Base-by-base conservation (phyloP, 371 early-diverging fungal genomes). In the Mucor indicus region DNA sequence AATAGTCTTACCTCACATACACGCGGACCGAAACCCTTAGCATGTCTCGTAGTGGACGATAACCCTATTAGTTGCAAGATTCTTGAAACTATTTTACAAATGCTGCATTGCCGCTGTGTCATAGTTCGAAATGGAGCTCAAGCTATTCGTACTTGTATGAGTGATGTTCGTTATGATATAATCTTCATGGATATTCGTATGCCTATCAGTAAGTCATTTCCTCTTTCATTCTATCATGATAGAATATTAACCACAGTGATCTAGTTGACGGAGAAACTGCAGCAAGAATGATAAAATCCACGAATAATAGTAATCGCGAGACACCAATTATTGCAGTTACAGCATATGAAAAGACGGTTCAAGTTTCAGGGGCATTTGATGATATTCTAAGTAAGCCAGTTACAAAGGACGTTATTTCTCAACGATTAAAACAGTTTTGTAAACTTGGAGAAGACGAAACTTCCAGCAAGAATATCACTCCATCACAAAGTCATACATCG, bases 201-300 rank as follows among this genome's bases (percentile, higher is more conserved):
- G 92, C 95, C 95, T 1, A 88, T 92, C 40, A 78, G 89, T 90
- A 83, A 77, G 84, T 79, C 19, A 17, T 22, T 33, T 6, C 39
- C 2, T 17, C 29, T 31, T 13, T 53, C 12, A 35, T 33, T 24
- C 25, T 8, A 35, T 17, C 6, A 23, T 23, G 17, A 11, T 3
- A 32, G 9, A n/a, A 15, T 25, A 36, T 19, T 22, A n/a, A n/a
- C n/a, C n/a, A n/a, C n/a, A n/a, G n/a, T n/a, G n/a, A n/a, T n/a
- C 30, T 69, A 83, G 91, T 95, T 50, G 92, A 91, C 65, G 97
- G 95, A 20, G 91, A 93, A 52, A 80, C 86, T 13, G 95, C 91
- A 1, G 84, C 95, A 0, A 83, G 92, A 23, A 95, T 96, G 95
- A 92, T 96, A 56, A 94, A 93, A 68, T 89, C 91, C 4, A 91